phyloP scores from a whole-genome alignment of 1,284 basidiomycete genomes.

The Fistulinella staudtii region DNA sequence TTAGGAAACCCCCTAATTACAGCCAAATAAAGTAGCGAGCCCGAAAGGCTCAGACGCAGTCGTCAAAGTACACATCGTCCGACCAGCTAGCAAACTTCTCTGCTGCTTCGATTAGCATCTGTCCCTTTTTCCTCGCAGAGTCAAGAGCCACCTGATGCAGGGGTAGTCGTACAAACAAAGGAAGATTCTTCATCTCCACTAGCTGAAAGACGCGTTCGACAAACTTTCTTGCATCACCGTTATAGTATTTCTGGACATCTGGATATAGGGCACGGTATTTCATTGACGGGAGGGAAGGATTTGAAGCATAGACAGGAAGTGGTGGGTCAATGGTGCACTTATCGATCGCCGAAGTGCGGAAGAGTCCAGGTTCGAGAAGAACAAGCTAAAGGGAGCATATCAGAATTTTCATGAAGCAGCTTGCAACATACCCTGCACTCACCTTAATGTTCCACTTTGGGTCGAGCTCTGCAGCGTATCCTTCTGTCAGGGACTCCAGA shows the following conservation, averaged over 20 bases:
- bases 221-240: constrained; percentile 29
- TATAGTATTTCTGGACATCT: constrained; percentile 9
- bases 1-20: not conserved
- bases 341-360: constrained; percentile 18
- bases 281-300: constrained; percentile 26
- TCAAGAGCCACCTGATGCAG: constrained; percentile 23
- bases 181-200: constrained; percentile 13
- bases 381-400: constrained; percentile 25
- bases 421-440: not conserved
- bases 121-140: constrained; percentile 21
- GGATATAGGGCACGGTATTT: constrained; percentile 24
- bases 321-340: constrained; percentile 14
- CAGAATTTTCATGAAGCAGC: constrained; percentile 7
- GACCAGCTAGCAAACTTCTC: constrained; percentile 23
- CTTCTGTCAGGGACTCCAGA: constrained; percentile 26
- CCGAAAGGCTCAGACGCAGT: too few relatives aligned
- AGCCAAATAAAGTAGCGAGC: not conserved
- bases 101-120: constrained; percentile 19
- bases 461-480: constrained; percentile 26
- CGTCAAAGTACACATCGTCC: constrained; percentile 19
- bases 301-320: constrained; percentile 18
- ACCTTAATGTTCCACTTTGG: constrained; percentile 29
- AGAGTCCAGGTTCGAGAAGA: constrained; percentile 25
- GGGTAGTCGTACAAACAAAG: constrained; percentile 24
- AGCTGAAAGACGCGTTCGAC: constrained; percentile 18